These are phyloP conservation scores for Oryza brachyantha DNA, from an alignment of 176 grass and related monocot species.

Conservation along the genomic window DNA sequence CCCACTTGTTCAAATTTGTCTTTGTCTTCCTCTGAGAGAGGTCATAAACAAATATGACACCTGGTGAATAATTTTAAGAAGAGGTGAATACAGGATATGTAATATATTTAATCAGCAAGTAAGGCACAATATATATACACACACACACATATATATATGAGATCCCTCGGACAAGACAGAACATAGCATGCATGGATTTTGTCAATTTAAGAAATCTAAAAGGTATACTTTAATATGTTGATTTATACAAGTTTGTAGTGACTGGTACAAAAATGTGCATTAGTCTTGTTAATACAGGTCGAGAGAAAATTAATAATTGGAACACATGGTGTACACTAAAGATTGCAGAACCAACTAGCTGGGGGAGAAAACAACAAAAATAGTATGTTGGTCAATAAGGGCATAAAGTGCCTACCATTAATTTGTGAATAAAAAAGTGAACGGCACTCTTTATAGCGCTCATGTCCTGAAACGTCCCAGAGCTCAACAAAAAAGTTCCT, in stretches of 20 bases:
- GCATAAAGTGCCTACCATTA: slow-evolving; percentile 55
- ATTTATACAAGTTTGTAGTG: neutral
- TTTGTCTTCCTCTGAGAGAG: slow-evolving; percentile 94
- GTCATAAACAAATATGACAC: slow-evolving; percentile 99
- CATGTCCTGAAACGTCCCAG: slow-evolving; percentile 94
- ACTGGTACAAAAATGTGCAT: slow-evolving; percentile 7
- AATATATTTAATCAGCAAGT: neutral
- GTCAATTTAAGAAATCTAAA: slow-evolving; percentile 1
- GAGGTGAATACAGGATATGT: slow-evolving; percentile 29
- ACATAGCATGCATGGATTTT: neutral
- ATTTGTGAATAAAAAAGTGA: slow-evolving; percentile 93
- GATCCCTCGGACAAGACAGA: neutral
- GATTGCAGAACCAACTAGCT: neutral
- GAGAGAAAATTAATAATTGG: neutral
- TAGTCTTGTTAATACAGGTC: neutral
- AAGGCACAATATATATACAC: neutral
- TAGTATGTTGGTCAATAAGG: slow-evolving; percentile 9
- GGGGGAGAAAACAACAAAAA: neutral
- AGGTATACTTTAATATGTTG: neutral
- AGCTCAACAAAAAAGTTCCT: slow-evolving; percentile 97
- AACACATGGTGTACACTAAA: neutral
- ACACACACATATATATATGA: slow-evolving; percentile 4
- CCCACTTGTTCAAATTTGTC: slow-evolving; percentile 88
- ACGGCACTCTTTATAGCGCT: slow-evolving; percentile 88
- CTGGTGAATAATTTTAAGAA: slow-evolving; percentile 51